Percentiles rank a stretch among this genome's conserved stretches.
Conservation (phyloP, 148 eudicot genomes). For the Nepenthes gracilis region DNA sequence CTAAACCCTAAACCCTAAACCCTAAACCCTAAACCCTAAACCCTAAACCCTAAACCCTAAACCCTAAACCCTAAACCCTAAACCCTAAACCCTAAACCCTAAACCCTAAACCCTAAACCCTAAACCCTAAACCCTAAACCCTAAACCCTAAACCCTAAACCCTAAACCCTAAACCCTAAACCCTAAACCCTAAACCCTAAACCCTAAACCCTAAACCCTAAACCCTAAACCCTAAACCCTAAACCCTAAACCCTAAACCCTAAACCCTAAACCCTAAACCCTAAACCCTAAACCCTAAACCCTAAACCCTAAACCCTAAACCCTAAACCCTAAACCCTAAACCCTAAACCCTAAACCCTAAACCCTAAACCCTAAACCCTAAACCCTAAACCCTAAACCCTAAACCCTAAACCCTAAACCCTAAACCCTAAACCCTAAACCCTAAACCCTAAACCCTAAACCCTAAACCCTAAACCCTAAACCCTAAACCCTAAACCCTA, state of each 20-base stretch:
- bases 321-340: conserved; percentile 7
- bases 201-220: conserved; percentile 19
- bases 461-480: conserved; percentile 4
- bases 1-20: conserved; percentile 4
- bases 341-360: conserved; percentile 5
- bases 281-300: conserved; percentile 6
- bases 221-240: conserved; percentile 17
- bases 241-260: conserved; percentile 14
- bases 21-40: conserved; percentile 7
- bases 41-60: conserved; percentile 9
- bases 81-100: conserved; percentile 10
- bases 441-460: conserved; percentile 1
- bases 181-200: conserved; percentile 21
- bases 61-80: conserved; percentile 9
- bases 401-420: conserved; percentile 1
- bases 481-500: background rate
- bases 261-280: conserved; percentile 15
- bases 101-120: conserved; percentile 11
- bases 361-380: conserved; percentile 4
- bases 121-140: conserved; percentile 5
- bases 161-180: conserved; percentile 21
- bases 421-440: conserved; percentile 6
- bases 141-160: conserved; percentile 20
- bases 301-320: conserved; percentile 13
- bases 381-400: background rate